These are phyloP conservation scores for Cyberlindnera suaveolens DNA, from an alignment of 805 yeast species.

Conservation along the genomic window DNA sequence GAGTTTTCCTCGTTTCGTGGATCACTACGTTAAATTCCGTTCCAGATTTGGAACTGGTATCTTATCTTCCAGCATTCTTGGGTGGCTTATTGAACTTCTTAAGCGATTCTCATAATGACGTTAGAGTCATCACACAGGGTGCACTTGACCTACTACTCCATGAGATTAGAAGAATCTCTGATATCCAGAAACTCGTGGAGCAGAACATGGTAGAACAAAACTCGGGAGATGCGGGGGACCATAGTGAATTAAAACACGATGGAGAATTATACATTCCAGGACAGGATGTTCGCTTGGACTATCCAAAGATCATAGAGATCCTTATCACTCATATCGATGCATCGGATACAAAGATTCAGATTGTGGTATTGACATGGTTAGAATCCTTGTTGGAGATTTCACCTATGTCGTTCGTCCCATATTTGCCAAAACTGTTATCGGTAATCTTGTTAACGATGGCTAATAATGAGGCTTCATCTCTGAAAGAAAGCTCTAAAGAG, in stretches of 20 bases:
- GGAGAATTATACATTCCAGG: slow-evolving; percentile 63
- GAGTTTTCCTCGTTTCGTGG: slow-evolving; percentile 93
- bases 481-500: slow-evolving; percentile 46
- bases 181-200: slow-evolving; percentile 51
- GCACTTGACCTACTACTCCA: slow-evolving; percentile 68
- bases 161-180: slow-evolving; percentile 74
- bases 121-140: slow-evolving; percentile 76
- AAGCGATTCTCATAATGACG: slow-evolving; percentile 81
- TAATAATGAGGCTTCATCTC: slow-evolving; percentile 32
- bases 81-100: slow-evolving; percentile 78
- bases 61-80: slow-evolving; percentile 83
- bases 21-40: slow-evolving; percentile 84
- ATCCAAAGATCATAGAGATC: slow-evolving; percentile 73
- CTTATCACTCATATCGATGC: slow-evolving; percentile 69
- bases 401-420: slow-evolving; percentile 68
- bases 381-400: slow-evolving; percentile 65
- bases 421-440: slow-evolving; percentile 68
- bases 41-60: slow-evolving; percentile 82
- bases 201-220: slow-evolving; percentile 17
- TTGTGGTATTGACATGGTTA: slow-evolving; percentile 79
- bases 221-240: slow-evolving; percentile 13
- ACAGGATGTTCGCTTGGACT: slow-evolving; percentile 79
- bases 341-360: slow-evolving; percentile 68
- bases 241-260: slow-evolving; percentile 24
- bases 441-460: slow-evolving; percentile 60